Evolutionary conservation across 345 rosid genomes (phyloP).

Genomic region (Gossypium raimondii): DNA sequence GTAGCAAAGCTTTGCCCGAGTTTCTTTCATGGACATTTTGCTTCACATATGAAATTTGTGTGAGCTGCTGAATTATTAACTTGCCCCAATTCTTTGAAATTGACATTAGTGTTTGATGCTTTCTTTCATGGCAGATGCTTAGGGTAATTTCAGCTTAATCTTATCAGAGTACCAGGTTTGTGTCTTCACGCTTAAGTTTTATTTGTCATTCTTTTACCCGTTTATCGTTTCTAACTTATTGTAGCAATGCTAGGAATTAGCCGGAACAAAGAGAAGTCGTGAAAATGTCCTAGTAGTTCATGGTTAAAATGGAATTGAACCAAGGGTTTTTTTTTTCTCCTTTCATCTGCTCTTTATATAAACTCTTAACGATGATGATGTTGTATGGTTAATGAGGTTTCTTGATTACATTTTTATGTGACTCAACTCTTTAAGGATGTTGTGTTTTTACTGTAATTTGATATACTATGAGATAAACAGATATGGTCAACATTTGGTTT

Average conservation of each 20-base stretch:
- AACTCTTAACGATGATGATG: neutral
- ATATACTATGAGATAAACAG: neutral
- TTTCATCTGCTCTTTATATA: neutral
- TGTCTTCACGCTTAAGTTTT: neutral
- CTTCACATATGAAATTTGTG: neutral
- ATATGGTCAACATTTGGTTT: slow-evolving; percentile 1
- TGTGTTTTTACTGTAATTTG: slow-evolving; percentile 1
- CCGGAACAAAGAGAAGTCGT: neutral
- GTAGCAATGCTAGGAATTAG: neutral
- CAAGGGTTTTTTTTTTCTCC: neutral
- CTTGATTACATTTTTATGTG: slow-evolving; percentile 3
- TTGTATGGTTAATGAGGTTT: slow-evolving; percentile 14
- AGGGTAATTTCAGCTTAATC: slow-evolving; percentile 10
- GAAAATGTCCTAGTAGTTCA: neutral
- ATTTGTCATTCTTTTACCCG: neutral
- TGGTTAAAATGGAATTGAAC: neutral
- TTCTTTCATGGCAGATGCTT: slow-evolving; percentile 30
- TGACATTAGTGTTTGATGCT: slow-evolving; percentile 12
- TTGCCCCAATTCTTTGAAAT: neutral
- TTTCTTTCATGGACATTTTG: slow-evolving; percentile 13
- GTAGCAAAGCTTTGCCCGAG: neutral
- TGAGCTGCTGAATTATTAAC: neutral
- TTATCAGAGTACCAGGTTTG: slow-evolving; percentile 23
- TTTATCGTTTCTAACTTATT: neutral
- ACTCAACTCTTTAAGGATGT: neutral